Evolutionary conservation across 495 filamentous ascomycete species (phyloP), one percentile per base, ranked within the genome.

Genomic region (Astrocystis sublimbata): DNA sequence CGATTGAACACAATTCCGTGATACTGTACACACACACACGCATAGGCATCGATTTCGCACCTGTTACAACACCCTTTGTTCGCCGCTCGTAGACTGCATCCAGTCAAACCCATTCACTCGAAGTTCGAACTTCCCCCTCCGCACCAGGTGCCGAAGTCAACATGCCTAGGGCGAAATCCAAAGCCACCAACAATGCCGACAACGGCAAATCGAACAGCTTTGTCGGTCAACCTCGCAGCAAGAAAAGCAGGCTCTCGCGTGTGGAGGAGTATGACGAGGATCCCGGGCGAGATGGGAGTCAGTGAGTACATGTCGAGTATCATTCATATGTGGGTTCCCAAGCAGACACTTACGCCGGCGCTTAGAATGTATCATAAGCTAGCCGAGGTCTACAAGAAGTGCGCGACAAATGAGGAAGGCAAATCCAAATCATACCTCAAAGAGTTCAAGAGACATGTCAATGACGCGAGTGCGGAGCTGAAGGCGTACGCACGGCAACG

Each of bases 231-330:
- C 19, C 41, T 21, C 50, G 51, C 19, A 53, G 38, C n/a, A 62
- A 64, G 57, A 71, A 67, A 38, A 60, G 40, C 30, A 57, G 47
- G 31, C 49, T 71, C 30, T 61, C 66, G 6, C 70, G 66, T 47
- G 64, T 70, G 3, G 72, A 75, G 51, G 76, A 77, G 56, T 73
- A 75, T 6, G 68, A 74, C 5, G 71, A 75, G 56, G 76, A 79
- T 47, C 66, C 61, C 19, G 75, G 76, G 6, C 66, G 73, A 30
- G 65, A 63, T 31, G 63, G 68, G 45, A 75, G 68, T 55, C 65
- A 69, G 76, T 77, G 35, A 62, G 70, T 21, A 61, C 6, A 38
- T 26, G 26, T 19, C 30, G 17, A 3, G 21, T 7, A 17, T 28
- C 7, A 23, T 4, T n/a, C n/a, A 40, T 21, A 19, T 12, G 40